Base-by-base conservation (phyloP, 768 basidiomycete species). In the Agaricus sinodeliciosus region DNA sequence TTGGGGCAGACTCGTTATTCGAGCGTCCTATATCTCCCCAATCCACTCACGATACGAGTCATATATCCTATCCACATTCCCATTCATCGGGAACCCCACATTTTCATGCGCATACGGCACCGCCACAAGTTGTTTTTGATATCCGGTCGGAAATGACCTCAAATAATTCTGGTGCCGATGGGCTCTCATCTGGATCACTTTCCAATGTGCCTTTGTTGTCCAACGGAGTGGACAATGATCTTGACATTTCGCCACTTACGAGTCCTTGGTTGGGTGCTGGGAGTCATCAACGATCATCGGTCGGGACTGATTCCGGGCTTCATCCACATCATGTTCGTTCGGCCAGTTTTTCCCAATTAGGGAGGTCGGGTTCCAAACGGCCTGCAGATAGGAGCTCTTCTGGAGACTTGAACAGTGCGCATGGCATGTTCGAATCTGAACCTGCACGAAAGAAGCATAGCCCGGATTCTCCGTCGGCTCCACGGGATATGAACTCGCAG, bases 241-340 rank as follows among this genome's bases (percentile, higher is more conserved):
- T 84, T 54, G 85, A 91, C 55, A 80, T 91, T 44, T 88, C 87
- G 0, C 88, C 89, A 0, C 69, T 91, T 18, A 87, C 87, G 0
- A 90, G 87, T 58, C 88, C 88, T 1, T 90, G 88, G 86, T 74
- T 91, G 0, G 85, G 81, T 3, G 78, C 51, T 42, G 39, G 40
- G 19, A 47, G 34, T 35, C 50, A 43, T 11, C 49, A 50, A 40
- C 15, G 43, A 55, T 5, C 45, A 46, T 15, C 45, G 42, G 12
- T 19, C 31, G 43, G 26, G 7, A 5, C 16, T 9, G 39, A 56
- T 25, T 40, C 44, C 0, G 49, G 49, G 22, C 19, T 49, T 12
- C 19, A 22, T 15, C 15, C 37, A 9, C 51, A 53, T 13, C 40
- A 43, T 5, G 12, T 28, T 31, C 52, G 41, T 4, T 43, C 52